A percentile compares a stretch with the other conserved stretches of the same genome.
These are phyloP conservation scores for Cercis canadensis DNA, from an alignment of 306 rosid genomes.

Conservation along the genomic window DNA sequence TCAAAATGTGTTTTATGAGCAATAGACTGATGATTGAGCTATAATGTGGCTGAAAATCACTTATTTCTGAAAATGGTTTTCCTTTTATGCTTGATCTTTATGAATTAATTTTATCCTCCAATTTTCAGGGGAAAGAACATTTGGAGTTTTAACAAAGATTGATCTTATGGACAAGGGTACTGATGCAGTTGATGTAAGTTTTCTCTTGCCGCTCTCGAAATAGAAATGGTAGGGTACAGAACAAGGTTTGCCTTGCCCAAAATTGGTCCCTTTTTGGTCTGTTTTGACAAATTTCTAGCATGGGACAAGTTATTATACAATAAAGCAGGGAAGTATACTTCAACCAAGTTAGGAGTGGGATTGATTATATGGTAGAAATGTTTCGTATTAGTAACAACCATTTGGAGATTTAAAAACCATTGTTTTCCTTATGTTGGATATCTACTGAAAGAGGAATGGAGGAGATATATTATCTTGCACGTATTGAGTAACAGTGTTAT, in stretches of 20 bases:
- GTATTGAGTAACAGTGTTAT: slow-evolving; percentile 5
- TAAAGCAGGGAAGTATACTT: not conserved
- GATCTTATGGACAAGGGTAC: slow-evolving; percentile 99
- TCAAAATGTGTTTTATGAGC: slow-evolving; percentile 3
- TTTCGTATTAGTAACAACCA: slow-evolving; percentile 1
- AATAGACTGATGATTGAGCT: slow-evolving; percentile 20
- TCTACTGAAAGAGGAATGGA: slow-evolving; percentile 11
- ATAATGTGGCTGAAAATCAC: slow-evolving; percentile 22
- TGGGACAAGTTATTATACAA: slow-evolving; percentile 2
- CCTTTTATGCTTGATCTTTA: not conserved
- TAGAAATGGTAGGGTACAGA: slow-evolving; percentile 20
- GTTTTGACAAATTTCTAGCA: not conserved
- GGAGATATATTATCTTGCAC: not conserved
- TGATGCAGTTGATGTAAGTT: slow-evolving; percentile 92
- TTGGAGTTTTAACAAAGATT: slow-evolving; percentile 96
- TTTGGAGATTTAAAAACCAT: slow-evolving; percentile 24
- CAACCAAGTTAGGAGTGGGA: slow-evolving; percentile 12
- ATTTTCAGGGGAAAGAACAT: slow-evolving; percentile 86
- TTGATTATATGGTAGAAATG: slow-evolving; percentile 13
- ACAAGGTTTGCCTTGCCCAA: slow-evolving; percentile 11
- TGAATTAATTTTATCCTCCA: not conserved
- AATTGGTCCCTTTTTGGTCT: slow-evolving; percentile 1
- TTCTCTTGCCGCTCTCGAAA: slow-evolving; percentile 30
- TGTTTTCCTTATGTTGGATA: slow-evolving; percentile 24
- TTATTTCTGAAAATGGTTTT: slow-evolving; percentile 32